Evolutionary conservation across 106 monocot genomes (phyloP).

Genomic region (Dendrobium catenatum): DNA sequence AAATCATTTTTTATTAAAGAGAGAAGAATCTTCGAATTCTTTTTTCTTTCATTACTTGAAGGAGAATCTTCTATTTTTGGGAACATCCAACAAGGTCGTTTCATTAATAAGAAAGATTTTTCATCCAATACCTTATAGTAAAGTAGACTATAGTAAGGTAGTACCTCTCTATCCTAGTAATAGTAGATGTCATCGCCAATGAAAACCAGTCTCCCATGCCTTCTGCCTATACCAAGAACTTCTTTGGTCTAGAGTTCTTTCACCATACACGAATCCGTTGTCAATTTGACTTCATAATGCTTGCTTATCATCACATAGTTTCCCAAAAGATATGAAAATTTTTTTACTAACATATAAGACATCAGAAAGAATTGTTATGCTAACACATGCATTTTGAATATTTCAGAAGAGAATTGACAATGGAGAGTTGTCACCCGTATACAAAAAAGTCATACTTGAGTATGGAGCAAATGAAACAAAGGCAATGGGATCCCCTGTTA

Average conservation of each 20-base stretch:
- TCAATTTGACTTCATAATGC: background rate
- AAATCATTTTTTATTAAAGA: no score
- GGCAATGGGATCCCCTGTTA: background rate
- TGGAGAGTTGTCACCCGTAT: background rate
- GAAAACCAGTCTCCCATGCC: background rate
- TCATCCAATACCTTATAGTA: background rate
- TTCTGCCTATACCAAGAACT: background rate
- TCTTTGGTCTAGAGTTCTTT: background rate
- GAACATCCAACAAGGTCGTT: no score
- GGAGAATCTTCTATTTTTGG: no score
- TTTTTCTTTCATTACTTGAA: no score
- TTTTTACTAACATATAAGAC: background rate
- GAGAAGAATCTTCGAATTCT: no score
- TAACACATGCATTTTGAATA: background rate
- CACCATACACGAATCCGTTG: background rate
- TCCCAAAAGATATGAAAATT: background rate
- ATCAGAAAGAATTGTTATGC: background rate
- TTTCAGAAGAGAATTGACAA: background rate
- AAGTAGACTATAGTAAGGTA: background rate
- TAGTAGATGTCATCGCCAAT: background rate
- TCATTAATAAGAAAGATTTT: background rate
- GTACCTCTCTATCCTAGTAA: background rate
- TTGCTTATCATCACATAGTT: background rate
- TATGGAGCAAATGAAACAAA: slow-evolving; percentile 2
- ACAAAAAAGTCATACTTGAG: background rate